Evolutionary conservation across 2,329 filamentous ascomycete species (phyloP).

Genomic region (Paramyrothecium sp.): DNA sequence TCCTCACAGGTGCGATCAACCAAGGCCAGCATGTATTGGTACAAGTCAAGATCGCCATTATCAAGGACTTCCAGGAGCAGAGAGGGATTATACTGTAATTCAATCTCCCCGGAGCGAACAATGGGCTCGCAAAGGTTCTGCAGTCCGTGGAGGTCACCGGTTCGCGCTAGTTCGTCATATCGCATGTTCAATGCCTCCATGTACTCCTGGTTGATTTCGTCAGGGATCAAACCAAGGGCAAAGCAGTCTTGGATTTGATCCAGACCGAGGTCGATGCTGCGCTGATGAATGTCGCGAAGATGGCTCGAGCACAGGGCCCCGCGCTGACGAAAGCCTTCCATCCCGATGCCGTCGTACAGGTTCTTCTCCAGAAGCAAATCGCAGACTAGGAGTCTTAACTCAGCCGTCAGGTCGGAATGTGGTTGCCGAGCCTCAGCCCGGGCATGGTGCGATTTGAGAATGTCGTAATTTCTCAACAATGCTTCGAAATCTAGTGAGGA

Average conservation of each 20-base stretch:
- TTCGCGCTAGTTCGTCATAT: slow-evolving; percentile 19
- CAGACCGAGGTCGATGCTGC: slow-evolving; percentile 20
- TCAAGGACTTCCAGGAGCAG: slow-evolving; percentile 23
- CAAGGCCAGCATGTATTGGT: slow-evolving; percentile 23
- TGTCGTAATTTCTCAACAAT: slow-evolving; percentile 20
- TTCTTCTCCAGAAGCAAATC: slow-evolving; percentile 23
- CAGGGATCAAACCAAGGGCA: slow-evolving; percentile 17
- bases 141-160: slow-evolving; percentile 19
- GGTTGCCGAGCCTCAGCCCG: slow-evolving; percentile 7
- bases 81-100: slow-evolving; percentile 15
- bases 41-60: slow-evolving; percentile 18
- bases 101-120: slow-evolving; percentile 21
- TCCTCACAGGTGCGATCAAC: slow-evolving; percentile 19
- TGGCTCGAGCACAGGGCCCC: slow-evolving; percentile 15
- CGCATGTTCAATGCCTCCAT: slow-evolving; percentile 15
- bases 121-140: slow-evolving; percentile 25
- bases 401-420: slow-evolving; percentile 13
- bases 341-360: slow-evolving; percentile 22
- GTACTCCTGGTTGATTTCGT: slow-evolving; percentile 11
- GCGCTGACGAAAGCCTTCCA: slow-evolving; percentile 14
- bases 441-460: slow-evolving; percentile 15
- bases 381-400: slow-evolving; percentile 22
- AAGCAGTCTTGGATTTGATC: slow-evolving; percentile 25
- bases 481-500: slow-evolving; percentile 17
- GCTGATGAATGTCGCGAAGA: slow-evolving; percentile 24